phyloP scores from a whole-genome alignment of 768 basidiomycete species.

The Cystobasidium ongulense region DNA sequence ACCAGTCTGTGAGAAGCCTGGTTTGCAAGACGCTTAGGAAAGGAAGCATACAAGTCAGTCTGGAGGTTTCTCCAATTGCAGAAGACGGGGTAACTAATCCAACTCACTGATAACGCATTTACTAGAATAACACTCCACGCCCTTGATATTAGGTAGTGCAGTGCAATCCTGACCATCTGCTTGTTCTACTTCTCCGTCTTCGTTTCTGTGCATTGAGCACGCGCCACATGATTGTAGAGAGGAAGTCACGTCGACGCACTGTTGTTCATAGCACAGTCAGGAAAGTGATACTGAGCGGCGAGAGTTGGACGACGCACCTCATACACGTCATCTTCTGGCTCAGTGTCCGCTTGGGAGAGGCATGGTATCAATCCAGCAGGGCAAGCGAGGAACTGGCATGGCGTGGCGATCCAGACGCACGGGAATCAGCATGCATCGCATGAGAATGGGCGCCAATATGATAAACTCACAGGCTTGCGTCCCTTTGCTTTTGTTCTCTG shows the following conservation, averaged over 20 bases:
- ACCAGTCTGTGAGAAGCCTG: slow-evolving; percentile 19
- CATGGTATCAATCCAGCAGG: slow-evolving; percentile 26
- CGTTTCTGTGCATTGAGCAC: slow-evolving; percentile 6
- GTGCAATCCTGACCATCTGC: slow-evolving; percentile 22
- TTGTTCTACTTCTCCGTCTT: slow-evolving; percentile 19
- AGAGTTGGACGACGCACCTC: slow-evolving; percentile 1
- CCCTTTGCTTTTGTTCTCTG: slow-evolving; percentile 7
- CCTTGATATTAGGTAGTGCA: slow-evolving; percentile 8
- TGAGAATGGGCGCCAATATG: background rate
- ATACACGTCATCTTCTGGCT: slow-evolving; percentile 19
- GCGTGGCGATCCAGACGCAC: too few relatives aligned
- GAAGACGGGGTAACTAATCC: background rate
- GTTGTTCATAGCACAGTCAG: background rate
- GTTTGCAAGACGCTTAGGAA: slow-evolving; percentile 21
- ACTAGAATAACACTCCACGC: slow-evolving; percentile 14
- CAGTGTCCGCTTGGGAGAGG: slow-evolving; percentile 11
- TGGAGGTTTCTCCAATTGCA: too few relatives aligned
- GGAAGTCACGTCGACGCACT: slow-evolving; percentile 21
- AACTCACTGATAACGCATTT: slow-evolving; percentile 21
- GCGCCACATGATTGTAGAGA: slow-evolving; percentile 27
- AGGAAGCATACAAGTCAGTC: too few relatives aligned
- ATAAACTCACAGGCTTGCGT: slow-evolving; percentile 16
- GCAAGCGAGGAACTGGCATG: slow-evolving; percentile 26
- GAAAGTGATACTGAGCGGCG: background rate
- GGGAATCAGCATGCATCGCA: too few relatives aligned